Evolutionary conservation across 2,329 filamentous ascomycete genomes (phyloP).

Genomic region (Microcyclosporella mali): DNA sequence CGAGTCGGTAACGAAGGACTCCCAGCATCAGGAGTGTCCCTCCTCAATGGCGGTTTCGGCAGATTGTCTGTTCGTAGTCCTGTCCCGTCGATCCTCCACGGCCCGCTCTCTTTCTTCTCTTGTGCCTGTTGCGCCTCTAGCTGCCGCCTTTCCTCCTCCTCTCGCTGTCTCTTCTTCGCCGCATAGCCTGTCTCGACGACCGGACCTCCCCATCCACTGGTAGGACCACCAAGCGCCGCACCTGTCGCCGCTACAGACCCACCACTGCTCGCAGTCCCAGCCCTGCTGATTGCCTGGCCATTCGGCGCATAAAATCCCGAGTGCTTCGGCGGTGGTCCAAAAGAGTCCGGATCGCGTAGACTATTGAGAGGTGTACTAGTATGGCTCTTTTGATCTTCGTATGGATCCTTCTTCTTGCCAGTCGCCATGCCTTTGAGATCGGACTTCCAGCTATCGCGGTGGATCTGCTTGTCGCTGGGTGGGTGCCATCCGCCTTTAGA

Average conservation of each 20-base stretch:
- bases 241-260: conserved; percentile 20
- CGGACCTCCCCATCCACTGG: conserved; percentile 40
- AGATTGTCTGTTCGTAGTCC: conserved; percentile 63
- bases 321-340: conserved; percentile 74
- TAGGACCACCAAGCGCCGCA: conserved; percentile 17
- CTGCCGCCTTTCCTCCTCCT: conserved; percentile 28
- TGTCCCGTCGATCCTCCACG: conserved; percentile 64
- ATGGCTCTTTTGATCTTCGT: conserved; percentile 44
- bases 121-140: conserved; percentile 29
- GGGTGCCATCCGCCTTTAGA: conserved; percentile 47
- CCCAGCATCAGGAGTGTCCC: conserved; percentile 27
- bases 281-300: conserved; percentile 29
- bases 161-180: conserved; percentile 16
- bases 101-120: conserved; percentile 41
- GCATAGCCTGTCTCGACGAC: conserved; percentile 31
- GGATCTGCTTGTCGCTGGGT: conserved; percentile 40
- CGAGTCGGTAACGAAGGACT: conserved; percentile 16
- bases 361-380: conserved; percentile 59
- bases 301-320: conserved; percentile 41
- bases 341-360: conserved; percentile 64
- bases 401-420: conserved; percentile 40
- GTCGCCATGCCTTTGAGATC: conserved; percentile 37
- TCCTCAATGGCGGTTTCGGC: conserved; percentile 62
- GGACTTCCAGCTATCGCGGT: conserved; percentile 50
- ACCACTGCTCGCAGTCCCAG: conserved; percentile 31